Conservation (phyloP, 306 rosid species). For the Sicyos edulis region DNA sequence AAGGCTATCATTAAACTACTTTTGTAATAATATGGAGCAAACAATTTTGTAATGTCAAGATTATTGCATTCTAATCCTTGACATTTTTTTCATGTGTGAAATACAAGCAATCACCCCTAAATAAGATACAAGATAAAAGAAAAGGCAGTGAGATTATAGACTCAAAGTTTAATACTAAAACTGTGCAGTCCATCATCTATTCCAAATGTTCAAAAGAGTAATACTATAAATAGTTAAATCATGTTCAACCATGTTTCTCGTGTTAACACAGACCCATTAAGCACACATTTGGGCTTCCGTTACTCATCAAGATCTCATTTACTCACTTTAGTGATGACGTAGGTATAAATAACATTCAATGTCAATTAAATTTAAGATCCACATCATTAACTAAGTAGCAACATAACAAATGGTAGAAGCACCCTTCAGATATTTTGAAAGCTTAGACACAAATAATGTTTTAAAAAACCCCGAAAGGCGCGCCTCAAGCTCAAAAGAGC, state of each 20-base stretch:
- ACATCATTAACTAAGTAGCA: background rate
- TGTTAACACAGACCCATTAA: background rate
- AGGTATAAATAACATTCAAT: background rate
- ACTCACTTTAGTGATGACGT: constrained; percentile 11
- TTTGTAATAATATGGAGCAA: background rate
- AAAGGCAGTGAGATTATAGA: background rate
- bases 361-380: background rate
- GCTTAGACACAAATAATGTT: too few species aligned
- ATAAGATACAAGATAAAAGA: background rate
- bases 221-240: background rate
- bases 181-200: background rate
- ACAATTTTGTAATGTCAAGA: background rate
- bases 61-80: background rate
- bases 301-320: constrained; percentile 8
- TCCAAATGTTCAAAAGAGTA: background rate
- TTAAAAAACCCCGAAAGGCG: too few species aligned
- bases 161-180: background rate
- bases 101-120: background rate
- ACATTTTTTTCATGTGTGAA: background rate
- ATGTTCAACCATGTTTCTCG: background rate
- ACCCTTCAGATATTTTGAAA: background rate
- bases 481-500: too few species aligned
- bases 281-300: background rate
- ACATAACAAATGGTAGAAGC: background rate
- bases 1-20: constrained; percentile 24